These are phyloP conservation scores for Circinella minor DNA, from an alignment of 371 early-diverging fungal genomes.

Conservation along the genomic window DNA sequence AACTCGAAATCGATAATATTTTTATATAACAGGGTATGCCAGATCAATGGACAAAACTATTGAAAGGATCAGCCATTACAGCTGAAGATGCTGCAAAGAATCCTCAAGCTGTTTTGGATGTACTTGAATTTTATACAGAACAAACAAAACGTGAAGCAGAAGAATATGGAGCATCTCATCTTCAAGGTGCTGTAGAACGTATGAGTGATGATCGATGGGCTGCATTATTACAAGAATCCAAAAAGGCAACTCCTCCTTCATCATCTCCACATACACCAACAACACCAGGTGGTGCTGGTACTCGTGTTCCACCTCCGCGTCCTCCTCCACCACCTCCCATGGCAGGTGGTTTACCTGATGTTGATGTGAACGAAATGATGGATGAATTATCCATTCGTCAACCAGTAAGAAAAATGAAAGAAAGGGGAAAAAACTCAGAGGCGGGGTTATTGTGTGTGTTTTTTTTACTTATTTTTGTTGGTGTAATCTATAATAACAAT, in stretches of 20 bases:
- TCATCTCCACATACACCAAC: constrained; percentile 1
- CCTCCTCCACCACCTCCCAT: constrained; percentile 33
- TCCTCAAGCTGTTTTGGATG: constrained; percentile 94
- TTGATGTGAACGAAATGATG: constrained; percentile 33
- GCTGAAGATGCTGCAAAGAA: constrained; percentile 92
- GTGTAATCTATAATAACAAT: background rate
- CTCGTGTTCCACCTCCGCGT: constrained; percentile 22
- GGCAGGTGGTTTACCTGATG: constrained; percentile 19
- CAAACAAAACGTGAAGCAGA: constrained; percentile 56
- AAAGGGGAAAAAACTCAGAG: background rate
- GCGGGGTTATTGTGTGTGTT: background rate
- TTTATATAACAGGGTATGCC: constrained; percentile 74
- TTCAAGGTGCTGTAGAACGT: constrained; percentile 45
- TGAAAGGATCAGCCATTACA: constrained; percentile 87
- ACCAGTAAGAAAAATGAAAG: background rate
- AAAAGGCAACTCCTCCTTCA: constrained; percentile 11
- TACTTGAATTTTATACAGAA: constrained; percentile 93
- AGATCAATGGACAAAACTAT: constrained; percentile 85
- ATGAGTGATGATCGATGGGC: constrained; percentile 54
- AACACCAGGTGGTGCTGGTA: background rate
- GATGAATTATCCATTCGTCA: constrained; percentile 24
- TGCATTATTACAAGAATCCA: constrained; percentile 36
- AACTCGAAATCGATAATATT: background rate
- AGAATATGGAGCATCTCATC: constrained; percentile 39
- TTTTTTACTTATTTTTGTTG: background rate